Conservation (phyloP, 257 asterid species). For the Solanum piurae region DNA sequence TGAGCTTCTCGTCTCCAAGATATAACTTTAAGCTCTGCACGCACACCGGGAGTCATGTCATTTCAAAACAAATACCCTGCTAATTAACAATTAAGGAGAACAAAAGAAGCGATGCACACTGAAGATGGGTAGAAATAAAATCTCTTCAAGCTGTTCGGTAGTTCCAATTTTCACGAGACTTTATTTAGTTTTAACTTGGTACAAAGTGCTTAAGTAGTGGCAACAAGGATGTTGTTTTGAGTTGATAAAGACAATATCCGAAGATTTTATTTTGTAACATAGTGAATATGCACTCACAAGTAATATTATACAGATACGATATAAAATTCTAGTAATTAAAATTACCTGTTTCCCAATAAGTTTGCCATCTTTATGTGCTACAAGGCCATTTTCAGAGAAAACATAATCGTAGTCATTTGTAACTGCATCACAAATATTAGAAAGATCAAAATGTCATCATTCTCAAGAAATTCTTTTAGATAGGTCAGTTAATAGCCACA, state of each 20-base stretch:
- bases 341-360: constrained; percentile 75
- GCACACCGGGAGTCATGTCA: constrained; percentile 17
- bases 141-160: background rate
- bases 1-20: constrained; percentile 90
- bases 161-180: background rate
- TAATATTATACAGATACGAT: background rate
- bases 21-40: constrained; percentile 77
- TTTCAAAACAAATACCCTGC: background rate
- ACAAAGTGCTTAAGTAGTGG: background rate
- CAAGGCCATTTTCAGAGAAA: constrained; percentile 93
- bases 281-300: background rate
- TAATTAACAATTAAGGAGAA: background rate
- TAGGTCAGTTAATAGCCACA: background rate
- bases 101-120: background rate
- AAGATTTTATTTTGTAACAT: background rate
- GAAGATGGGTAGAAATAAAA: background rate
- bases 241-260: background rate
- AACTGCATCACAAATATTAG: constrained; percentile 36
- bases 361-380: constrained; percentile 71
- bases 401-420: constrained; percentile 64
- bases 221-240: background rate
- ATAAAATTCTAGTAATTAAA: constrained; percentile 7
- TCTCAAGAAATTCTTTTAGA: background rate
- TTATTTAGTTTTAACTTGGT: background rate
- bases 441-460: background rate